Evolutionary conservation across 192 early-diverging fungal genomes (phyloP).

Genomic region (Backusella mclennaniae): DNA sequence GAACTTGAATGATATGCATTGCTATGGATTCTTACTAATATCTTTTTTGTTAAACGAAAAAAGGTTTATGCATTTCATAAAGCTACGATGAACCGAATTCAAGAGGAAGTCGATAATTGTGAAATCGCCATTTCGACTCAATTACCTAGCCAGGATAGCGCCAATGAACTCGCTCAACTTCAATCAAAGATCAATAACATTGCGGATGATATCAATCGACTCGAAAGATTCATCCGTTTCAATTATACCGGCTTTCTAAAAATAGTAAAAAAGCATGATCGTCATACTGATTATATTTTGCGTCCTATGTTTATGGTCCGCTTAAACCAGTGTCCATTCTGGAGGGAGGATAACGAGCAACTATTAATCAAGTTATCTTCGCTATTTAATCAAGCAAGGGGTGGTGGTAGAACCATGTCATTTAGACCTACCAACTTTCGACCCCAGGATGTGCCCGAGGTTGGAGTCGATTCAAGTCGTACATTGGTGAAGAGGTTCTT

Average conservation of each 20-base stretch:
- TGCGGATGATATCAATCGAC: conserved; percentile 71
- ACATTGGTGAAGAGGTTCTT: conserved; percentile 60
- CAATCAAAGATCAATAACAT: conserved; percentile 67
- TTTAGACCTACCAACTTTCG: conserved; percentile 1
- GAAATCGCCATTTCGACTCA: conserved; percentile 16
- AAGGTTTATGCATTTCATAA: conserved; percentile 71
- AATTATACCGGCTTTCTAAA: conserved; percentile 85
- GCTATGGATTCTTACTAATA: background rate
- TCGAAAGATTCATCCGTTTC: conserved; percentile 70
- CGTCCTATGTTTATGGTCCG: conserved; percentile 75
- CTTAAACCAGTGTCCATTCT: conserved; percentile 78
- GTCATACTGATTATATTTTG: conserved; percentile 78
- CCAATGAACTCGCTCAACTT: conserved; percentile 43
- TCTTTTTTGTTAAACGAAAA: background rate
- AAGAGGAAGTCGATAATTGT: conserved; percentile 54
- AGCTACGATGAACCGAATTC: conserved; percentile 68
- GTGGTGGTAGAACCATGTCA: conserved; percentile 29
- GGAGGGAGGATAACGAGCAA: conserved; percentile 75
- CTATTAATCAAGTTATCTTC: conserved; percentile 85
- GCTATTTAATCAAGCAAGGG: conserved; percentile 67
- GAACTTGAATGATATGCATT: background rate
- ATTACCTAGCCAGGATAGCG: conserved; percentile 50
- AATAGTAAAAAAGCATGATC: conserved; percentile 99
- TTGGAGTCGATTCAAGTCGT: background rate
- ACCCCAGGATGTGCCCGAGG: background rate